Percentiles rank a stretch among this genome's conserved stretches.
Conservation (phyloP, 805 yeast genomes). For the Metschnikowia koreensis region DNA sequence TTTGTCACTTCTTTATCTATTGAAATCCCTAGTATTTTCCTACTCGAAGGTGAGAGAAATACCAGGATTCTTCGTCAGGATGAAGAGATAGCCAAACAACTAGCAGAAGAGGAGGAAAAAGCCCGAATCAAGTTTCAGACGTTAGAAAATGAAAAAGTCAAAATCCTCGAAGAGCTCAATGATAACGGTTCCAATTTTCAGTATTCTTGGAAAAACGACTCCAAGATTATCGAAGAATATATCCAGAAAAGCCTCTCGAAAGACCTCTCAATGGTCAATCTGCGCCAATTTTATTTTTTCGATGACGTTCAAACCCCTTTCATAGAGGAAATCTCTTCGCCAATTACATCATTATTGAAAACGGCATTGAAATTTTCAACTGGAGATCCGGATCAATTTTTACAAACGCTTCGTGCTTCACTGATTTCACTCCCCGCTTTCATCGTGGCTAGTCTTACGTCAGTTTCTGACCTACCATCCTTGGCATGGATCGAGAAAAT, state of each 20-base stretch:
- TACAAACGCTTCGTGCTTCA: neutral
- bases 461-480: neutral
- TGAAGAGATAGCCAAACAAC: constrained; percentile 19
- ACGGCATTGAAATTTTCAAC: neutral
- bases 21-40: constrained; percentile 30
- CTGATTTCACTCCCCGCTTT: constrained; percentile 1
- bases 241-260: constrained; percentile 13
- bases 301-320: constrained; percentile 4
- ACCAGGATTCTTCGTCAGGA: constrained; percentile 22
- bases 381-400: neutral
- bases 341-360: neutral
- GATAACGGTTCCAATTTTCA: constrained; percentile 28
- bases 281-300: constrained; percentile 26
- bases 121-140: constrained; percentile 7
- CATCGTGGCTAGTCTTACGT: neutral
- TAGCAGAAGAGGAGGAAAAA: constrained; percentile 19
- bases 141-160: constrained; percentile 9
- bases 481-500: constrained; percentile 1
- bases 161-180: constrained; percentile 28
- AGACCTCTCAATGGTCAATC: constrained; percentile 4
- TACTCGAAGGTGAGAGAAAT: constrained; percentile 27
- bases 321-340: neutral
- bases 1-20: constrained; percentile 4
- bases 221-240: constrained; percentile 22
- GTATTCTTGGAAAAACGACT: constrained; percentile 20